A percentile compares a stretch with the other conserved stretches of the same genome.
Evolutionary conservation across 257 asterid genomes (phyloP).

Genomic region (Ocimum tenuiflorum): DNA sequence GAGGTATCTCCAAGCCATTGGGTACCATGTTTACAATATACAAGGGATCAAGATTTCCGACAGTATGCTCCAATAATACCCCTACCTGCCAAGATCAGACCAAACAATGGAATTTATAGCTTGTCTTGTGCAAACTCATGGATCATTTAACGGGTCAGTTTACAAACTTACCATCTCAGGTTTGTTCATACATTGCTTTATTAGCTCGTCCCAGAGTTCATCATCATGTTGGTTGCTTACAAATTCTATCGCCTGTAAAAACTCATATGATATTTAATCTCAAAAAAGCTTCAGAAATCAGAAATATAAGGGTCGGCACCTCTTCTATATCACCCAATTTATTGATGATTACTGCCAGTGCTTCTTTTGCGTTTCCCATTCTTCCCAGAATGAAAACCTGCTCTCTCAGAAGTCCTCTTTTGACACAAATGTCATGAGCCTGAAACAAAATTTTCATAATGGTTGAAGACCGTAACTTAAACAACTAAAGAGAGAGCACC

Average conservation of each 20-base stretch:
- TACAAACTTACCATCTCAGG: constrained; percentile 84
- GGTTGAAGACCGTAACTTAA: constrained; percentile 19
- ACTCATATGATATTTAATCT: constrained; percentile 25
- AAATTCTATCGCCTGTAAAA: constrained; percentile 86
- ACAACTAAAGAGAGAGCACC: background rate
- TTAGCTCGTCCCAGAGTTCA: constrained; percentile 97
- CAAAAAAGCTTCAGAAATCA: constrained; percentile 11
- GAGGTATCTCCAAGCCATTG: constrained; percentile 93
- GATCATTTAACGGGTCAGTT: constrained; percentile 1
- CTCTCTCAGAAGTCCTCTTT: constrained; percentile 61
- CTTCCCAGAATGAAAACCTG: constrained; percentile 98
- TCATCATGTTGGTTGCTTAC: constrained; percentile 93
- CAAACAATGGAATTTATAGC: background rate
- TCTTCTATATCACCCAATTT: constrained; percentile 85
- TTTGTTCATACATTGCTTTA: constrained; percentile 80
- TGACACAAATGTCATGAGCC: constrained; percentile 90
- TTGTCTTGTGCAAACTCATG: constrained; percentile 7
- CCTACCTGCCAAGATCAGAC: constrained; percentile 60
- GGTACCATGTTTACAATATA: constrained; percentile 87
- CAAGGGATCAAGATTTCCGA: constrained; percentile 98
- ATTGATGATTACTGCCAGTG: constrained; percentile 83
- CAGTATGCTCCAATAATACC: constrained; percentile 90
- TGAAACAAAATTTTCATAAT: constrained; percentile 28
- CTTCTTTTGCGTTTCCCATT: constrained; percentile 93
- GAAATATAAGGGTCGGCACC: constrained; percentile 38